Conservation (phyloP, 176 grass and related monocot genomes). For the Musa troglodytarum region DNA sequence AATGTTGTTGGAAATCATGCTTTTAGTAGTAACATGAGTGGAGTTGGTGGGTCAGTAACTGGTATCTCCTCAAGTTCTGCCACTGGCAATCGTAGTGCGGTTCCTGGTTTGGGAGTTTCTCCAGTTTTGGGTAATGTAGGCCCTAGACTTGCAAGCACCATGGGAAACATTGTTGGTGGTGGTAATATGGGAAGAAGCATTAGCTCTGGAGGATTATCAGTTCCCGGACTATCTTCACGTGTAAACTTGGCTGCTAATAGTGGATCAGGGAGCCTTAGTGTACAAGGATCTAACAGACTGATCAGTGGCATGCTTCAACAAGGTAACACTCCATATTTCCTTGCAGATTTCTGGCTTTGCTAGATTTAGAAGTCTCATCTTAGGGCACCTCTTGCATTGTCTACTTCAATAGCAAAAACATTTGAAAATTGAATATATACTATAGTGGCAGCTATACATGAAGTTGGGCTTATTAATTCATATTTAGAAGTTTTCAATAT, state of each 20-base stretch:
- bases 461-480: too few species aligned
- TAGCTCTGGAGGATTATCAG: constrained; percentile 54
- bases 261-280: constrained; percentile 52
- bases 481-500: too few species aligned
- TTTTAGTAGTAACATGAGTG: constrained; percentile 72
- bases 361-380: background rate
- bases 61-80: constrained; percentile 69
- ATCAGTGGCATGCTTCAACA: constrained; percentile 74
- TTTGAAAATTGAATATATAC: too few species aligned
- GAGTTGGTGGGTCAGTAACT: constrained; percentile 64
- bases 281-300: constrained; percentile 77
- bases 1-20: constrained; percentile 62
- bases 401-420: background rate
- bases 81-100: constrained; percentile 61
- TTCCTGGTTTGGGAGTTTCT: constrained; percentile 66
- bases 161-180: constrained; percentile 71
- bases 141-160: constrained; percentile 53
- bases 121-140: constrained; percentile 70
- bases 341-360: background rate
- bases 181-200: constrained; percentile 89
- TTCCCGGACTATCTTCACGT: constrained; percentile 54
- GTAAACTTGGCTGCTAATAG: constrained; percentile 60
- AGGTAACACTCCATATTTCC: constrained; percentile 32
- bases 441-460: too few species aligned
- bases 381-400: background rate